These are phyloP conservation scores for Sisymbrium altissimum DNA, from an alignment of 345 rosid species.

Conservation along the genomic window DNA sequence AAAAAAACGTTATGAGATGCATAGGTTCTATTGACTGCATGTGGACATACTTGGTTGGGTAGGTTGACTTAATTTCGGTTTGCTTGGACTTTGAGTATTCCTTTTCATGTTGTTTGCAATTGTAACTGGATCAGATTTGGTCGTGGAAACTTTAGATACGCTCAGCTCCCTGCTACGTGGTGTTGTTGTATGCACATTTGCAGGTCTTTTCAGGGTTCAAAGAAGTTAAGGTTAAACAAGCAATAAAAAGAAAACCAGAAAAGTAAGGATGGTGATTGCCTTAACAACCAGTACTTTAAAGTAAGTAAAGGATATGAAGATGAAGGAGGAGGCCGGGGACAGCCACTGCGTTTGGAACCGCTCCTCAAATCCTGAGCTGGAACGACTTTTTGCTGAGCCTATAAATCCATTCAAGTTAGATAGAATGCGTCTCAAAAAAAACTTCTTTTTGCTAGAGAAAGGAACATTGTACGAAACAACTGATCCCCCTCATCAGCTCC, in stretches of 20 bases:
- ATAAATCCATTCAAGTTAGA: conserved; percentile 21
- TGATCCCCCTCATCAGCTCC: not conserved
- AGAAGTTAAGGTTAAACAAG: conserved; percentile 58
- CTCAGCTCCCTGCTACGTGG: conserved; percentile 43
- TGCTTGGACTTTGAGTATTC: conserved; percentile 32
- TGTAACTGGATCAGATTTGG: conserved; percentile 37
- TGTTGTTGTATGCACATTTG: conserved; percentile 38
- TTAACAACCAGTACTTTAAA: not conserved
- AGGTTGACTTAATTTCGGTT: conserved; percentile 38
- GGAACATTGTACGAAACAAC: conserved; percentile 2
- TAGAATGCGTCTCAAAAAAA: not conserved
- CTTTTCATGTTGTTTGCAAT: conserved; percentile 37
- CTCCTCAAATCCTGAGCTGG: conserved; percentile 51
- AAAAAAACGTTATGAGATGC: not conserved
- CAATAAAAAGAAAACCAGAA: not conserved
- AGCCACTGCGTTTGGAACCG: conserved; percentile 67
- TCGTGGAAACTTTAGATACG: conserved; percentile 40
- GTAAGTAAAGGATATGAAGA: conserved; percentile 81
- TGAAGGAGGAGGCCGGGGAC: conserved; percentile 51
- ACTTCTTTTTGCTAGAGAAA: not conserved
- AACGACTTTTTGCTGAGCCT: conserved; percentile 59
- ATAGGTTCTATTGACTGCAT: not conserved
- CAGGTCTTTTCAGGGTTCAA: conserved; percentile 61
- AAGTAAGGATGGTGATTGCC: conserved; percentile 8
- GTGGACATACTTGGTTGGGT: conserved; percentile 48